Evolutionary conservation across 2,329 filamentous ascomycete species (phyloP).

Genomic region (Epichloe sibirici): DNA sequence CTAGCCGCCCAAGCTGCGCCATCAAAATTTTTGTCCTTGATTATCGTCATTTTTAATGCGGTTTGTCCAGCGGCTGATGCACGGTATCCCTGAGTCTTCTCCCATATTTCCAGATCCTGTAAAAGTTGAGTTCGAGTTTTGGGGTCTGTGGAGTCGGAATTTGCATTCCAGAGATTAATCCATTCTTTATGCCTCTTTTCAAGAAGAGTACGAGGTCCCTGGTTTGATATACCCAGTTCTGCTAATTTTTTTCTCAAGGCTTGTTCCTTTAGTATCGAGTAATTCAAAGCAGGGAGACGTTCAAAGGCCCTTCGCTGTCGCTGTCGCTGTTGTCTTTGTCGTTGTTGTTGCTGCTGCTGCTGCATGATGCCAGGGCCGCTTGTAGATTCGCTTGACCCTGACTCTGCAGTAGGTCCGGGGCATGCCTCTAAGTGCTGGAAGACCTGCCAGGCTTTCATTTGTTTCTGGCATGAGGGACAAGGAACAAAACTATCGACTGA

Average conservation of each 20-base stretch:
- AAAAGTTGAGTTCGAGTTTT: slow-evolving; percentile 60
- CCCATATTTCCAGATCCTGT: slow-evolving; percentile 75
- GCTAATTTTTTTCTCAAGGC: slow-evolving; percentile 68
- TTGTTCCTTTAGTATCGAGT: slow-evolving; percentile 72
- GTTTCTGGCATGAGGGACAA: slow-evolving; percentile 69
- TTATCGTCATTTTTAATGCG: slow-evolving; percentile 26
- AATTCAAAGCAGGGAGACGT: slow-evolving; percentile 69
- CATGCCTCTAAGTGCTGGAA: slow-evolving; percentile 70
- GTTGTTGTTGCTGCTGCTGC: neutral
- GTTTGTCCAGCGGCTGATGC: slow-evolving; percentile 28
- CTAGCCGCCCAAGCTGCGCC: slow-evolving; percentile 59
- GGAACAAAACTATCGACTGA: slow-evolving; percentile 63
- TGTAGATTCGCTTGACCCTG: neutral
- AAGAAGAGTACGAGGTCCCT: slow-evolving; percentile 56
- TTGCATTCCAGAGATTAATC: slow-evolving; percentile 93
- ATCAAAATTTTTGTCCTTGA: slow-evolving; percentile 87
- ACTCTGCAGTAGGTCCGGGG: slow-evolving; percentile 22
- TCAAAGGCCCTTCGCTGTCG: slow-evolving; percentile 26
- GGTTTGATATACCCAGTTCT: slow-evolving; percentile 65
- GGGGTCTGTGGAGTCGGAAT: slow-evolving; percentile 72
- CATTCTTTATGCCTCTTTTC: slow-evolving; percentile 81
- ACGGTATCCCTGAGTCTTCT: slow-evolving; percentile 62
- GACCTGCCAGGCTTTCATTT: slow-evolving; percentile 70
- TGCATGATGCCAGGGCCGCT: slow-evolving; percentile 13
- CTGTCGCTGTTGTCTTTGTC: slow-evolving; percentile 7